Evolutionary conservation across 495 filamentous ascomycete species (phyloP).

Genomic region (Parathielavia appendiculata): DNA sequence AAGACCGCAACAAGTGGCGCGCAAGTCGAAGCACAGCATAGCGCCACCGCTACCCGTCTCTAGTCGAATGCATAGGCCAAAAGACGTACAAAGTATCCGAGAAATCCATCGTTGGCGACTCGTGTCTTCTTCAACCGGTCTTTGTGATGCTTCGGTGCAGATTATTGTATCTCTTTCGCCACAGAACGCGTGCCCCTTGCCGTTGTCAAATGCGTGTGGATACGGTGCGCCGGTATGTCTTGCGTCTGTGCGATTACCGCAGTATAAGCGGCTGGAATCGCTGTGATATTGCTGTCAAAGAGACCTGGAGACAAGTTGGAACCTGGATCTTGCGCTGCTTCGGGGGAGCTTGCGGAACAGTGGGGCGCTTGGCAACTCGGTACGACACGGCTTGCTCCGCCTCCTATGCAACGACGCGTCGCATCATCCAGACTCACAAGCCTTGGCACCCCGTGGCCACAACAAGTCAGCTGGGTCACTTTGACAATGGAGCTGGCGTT

Average conservation of each 20-base stretch:
- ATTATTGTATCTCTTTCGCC: neutral
- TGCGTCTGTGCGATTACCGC: too few species aligned
- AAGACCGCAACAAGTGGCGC: neutral
- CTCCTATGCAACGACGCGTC: neutral
- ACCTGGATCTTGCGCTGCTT: neutral
- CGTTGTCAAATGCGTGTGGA: too few species aligned
- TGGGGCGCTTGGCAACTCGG: conserved; percentile 1
- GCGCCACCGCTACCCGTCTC: too few species aligned
- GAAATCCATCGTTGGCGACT: conserved; percentile 25
- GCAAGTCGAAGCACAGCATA: too few species aligned
- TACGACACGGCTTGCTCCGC: neutral
- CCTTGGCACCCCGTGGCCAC: too few species aligned
- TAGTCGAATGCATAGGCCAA: neutral
- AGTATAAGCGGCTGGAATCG: neutral
- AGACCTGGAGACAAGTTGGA: conserved; percentile 4
- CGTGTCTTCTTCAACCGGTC: neutral
- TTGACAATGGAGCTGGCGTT: too few species aligned
- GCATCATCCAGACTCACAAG: neutral
- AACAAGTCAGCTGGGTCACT: too few species aligned
- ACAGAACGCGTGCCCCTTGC: too few species aligned
- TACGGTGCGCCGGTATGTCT: too few species aligned
- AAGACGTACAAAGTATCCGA: conserved; percentile 30
- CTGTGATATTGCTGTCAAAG: neutral
- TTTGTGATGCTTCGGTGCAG: neutral
- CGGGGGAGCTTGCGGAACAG: conserved; percentile 14